Conservation (phyloP, 768 basidiomycete species). For the Punctularia strigosozonata region DNA sequence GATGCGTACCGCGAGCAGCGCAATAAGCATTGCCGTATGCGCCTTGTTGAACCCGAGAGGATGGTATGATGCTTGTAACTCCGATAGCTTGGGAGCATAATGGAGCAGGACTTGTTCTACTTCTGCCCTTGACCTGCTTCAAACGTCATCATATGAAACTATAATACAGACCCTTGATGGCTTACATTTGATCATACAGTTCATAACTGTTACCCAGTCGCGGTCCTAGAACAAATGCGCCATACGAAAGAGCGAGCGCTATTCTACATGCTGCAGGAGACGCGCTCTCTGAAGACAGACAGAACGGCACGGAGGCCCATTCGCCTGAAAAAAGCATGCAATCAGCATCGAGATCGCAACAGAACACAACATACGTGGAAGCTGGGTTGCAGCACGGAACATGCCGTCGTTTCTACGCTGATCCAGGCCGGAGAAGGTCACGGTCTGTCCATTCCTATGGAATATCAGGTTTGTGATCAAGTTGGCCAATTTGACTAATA, state of each 20-base stretch:
- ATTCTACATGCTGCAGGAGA: slow-evolving; percentile 56
- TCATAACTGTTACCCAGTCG: slow-evolving; percentile 22
- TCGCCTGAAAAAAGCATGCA: slow-evolving; percentile 31
- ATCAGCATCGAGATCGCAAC: background rate
- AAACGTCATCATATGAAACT: too few relatives aligned
- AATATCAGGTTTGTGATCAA: slow-evolving; percentile 19
- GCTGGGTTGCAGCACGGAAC: slow-evolving; percentile 48
- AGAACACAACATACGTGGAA: slow-evolving; percentile 39
- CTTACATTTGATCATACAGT: too few relatives aligned
- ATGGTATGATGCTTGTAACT: too few relatives aligned
- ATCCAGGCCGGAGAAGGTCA: slow-evolving; percentile 17
- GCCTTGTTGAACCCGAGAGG: too few relatives aligned
- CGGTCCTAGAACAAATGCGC: slow-evolving; percentile 39
- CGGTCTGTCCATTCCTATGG: slow-evolving; percentile 5
- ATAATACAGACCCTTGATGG: too few relatives aligned
- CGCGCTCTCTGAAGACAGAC: slow-evolving; percentile 33
- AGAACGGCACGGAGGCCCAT: slow-evolving; percentile 35
- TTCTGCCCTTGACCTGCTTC: too few relatives aligned
- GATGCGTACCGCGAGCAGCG: too few relatives aligned
- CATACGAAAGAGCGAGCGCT: slow-evolving; percentile 42
- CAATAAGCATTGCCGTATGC: too few relatives aligned
- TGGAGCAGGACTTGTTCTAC: too few relatives aligned
- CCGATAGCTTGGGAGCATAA: too few relatives aligned
- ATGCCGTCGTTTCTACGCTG: slow-evolving; percentile 36
- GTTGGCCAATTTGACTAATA: slow-evolving; percentile 42